Base-by-base conservation (phyloP, 768 basidiomycete genomes). In the Psilocybe azurescens region DNA sequence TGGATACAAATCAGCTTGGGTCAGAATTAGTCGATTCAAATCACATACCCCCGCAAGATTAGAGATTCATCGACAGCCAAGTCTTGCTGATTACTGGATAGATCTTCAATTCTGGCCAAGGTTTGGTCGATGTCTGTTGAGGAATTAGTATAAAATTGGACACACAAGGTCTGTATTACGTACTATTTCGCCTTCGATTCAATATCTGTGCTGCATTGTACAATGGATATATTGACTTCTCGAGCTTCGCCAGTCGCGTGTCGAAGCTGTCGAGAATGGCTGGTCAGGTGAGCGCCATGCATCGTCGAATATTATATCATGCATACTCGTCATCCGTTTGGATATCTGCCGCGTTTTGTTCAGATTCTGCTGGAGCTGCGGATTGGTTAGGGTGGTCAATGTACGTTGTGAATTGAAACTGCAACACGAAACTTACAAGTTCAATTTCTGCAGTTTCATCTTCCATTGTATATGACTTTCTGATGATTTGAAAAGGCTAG, bases 201-300 rank as follows among this genome's bases (percentile, higher is more conserved):
- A 94, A 73, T 11, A 89, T 79, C 71, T 94, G 91, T 0, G 93
- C 89, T 3, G 90, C 88, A 1, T 83, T 84, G 68, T 95, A 92
- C n/a, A 95, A 74, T 0, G 94, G 94, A 13, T 91, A 72, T 56
- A 95, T 93, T 2, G 92, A 89, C 67, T 93, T 94, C 69, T 95
- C 94, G 20, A 95, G 83, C 71, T 89, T 91, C 46, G 90, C 88
- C 5, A 95, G 77, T 18, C 94, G 86, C 1, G 86, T 86, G 73
- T 95, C 94, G 69, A 94, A 93, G 68, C 89, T 93, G 64, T 90
- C 88, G 53, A 95, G 80, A 67, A 94, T 89, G 50, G 90, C 93
- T 95, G 71, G 70, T 66, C 66, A 74, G 64, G 62, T 80, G 57
- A 79, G 77, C 64, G 69, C 53, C 20, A 54, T 59, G 59, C 46